These are phyloP conservation scores for Schizonepeta tenuifolia DNA, from an alignment of 257 asterid genomes.

Conservation along the genomic window DNA sequence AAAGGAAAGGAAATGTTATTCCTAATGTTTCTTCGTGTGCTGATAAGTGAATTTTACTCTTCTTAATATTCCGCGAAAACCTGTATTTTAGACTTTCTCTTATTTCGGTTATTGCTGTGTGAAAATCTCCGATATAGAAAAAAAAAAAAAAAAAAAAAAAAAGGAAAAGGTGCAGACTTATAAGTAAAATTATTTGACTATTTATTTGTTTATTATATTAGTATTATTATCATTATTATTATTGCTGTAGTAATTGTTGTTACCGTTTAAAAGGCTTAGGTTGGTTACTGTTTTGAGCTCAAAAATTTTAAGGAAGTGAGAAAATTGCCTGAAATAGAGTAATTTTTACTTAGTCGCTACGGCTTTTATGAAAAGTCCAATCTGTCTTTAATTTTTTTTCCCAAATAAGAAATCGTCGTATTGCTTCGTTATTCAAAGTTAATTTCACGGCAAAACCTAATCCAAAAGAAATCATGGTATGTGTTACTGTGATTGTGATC, in stretches of 20 bases:
- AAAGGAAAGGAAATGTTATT: constrained; percentile 29
- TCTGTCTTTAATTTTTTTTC: constrained; percentile 11
- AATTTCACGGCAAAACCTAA: too few species aligned
- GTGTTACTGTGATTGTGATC: too few species aligned
- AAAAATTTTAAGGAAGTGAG: constrained; percentile 1
- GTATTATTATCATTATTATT: too few species aligned
- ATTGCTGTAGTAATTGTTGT: too few species aligned
- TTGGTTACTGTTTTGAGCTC: background rate
- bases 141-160: too few species aligned
- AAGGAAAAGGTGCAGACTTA: too few species aligned
- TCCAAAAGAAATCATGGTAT: too few species aligned
- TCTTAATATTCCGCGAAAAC: background rate
- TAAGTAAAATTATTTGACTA: too few species aligned
- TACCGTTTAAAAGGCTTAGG: background rate
- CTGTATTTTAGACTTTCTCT: background rate
- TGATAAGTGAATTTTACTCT: background rate
- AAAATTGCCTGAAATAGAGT: constrained; percentile 7
- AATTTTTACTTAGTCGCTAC: constrained; percentile 12
- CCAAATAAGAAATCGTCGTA: background rate
- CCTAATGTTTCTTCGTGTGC: constrained; percentile 11
- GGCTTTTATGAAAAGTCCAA: constrained; percentile 16
- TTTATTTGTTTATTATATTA: too few species aligned
- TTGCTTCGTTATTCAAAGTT: background rate
- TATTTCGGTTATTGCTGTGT: background rate
- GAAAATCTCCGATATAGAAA: background rate